These are phyloP conservation scores for Camptophora hylomeconis DNA, from an alignment of 2,329 filamentous ascomycete species.

Conservation along the genomic window DNA sequence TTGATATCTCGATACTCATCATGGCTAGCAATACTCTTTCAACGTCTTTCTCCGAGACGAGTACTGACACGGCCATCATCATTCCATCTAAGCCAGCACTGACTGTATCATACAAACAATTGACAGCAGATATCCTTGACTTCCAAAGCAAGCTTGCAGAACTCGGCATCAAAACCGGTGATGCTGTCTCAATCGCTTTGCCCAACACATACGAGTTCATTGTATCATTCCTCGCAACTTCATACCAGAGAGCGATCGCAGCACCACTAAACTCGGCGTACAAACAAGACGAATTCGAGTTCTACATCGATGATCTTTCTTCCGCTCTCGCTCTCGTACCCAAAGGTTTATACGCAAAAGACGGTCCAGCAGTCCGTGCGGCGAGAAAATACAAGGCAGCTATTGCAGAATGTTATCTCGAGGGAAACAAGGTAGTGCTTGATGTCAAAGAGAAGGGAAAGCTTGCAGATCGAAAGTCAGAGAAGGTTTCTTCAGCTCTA, in stretches of 20 bases:
- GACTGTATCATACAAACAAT: slow-evolving; percentile 55
- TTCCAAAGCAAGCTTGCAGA: slow-evolving; percentile 70
- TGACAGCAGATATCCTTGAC: slow-evolving; percentile 50
- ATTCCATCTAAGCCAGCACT: slow-evolving; percentile 55
- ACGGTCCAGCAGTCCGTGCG: slow-evolving; percentile 60
- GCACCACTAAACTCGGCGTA: slow-evolving; percentile 81
- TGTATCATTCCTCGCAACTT: slow-evolving; percentile 69
- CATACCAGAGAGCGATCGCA: slow-evolving; percentile 73
- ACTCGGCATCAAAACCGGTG: slow-evolving; percentile 54
- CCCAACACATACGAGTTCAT: slow-evolving; percentile 83
- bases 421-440: slow-evolving; percentile 55
- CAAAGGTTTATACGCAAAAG: slow-evolving; percentile 51
- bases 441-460: slow-evolving; percentile 67
- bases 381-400: slow-evolving; percentile 68
- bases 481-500: slow-evolving; percentile 41
- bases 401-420: slow-evolving; percentile 79
- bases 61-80: slow-evolving; percentile 52
- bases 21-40: slow-evolving; percentile 42
- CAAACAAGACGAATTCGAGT: slow-evolving; percentile 82
- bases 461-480: slow-evolving; percentile 39
- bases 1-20: no score
- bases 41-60: slow-evolving; percentile 41
- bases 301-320: slow-evolving; percentile 79
- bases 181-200: slow-evolving; percentile 69
- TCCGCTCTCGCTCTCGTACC: slow-evolving; percentile 69